A percentile compares a stretch with the other conserved stretches of the same genome.
Conservation (phyloP, 2,329 filamentous ascomycete genomes). For the Paracorniculantispora psalliotae region DNA sequence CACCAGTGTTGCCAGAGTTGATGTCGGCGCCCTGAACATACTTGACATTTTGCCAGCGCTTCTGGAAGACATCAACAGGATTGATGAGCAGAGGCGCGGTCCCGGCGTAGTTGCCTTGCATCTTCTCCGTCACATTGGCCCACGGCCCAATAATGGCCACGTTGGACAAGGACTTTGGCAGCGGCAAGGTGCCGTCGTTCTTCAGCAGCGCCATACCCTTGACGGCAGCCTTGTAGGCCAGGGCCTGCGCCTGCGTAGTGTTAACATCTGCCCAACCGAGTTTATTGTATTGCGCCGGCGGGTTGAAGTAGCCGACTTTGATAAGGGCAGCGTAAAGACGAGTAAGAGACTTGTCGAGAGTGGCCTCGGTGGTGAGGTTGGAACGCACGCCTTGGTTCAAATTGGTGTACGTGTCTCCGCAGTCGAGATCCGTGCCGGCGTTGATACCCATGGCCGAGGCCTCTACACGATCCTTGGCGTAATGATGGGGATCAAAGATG, state of each 20-base stretch:
- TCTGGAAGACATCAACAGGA: slow-evolving; percentile 12
- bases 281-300: slow-evolving; percentile 42
- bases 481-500: slow-evolving; percentile 43
- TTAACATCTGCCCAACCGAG: slow-evolving; percentile 53
- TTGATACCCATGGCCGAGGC: slow-evolving; percentile 30
- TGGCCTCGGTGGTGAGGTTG: slow-evolving; percentile 32
- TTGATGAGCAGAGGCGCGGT: slow-evolving; percentile 20
- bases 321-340: slow-evolving; percentile 52
- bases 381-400: slow-evolving; percentile 32
- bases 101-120: slow-evolving; percentile 22
- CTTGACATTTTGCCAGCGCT: slow-evolving; percentile 20
- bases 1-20: slow-evolving; percentile 24
- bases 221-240: slow-evolving; percentile 51
- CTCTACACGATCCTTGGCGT: slow-evolving; percentile 29
- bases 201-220: slow-evolving; percentile 47
- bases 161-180: slow-evolving; percentile 27
- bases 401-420: slow-evolving; percentile 21
- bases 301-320: slow-evolving; percentile 54
- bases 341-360: slow-evolving; percentile 39
- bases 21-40: slow-evolving; percentile 34
- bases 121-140: slow-evolving; percentile 31
- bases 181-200: slow-evolving; percentile 46
- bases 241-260: slow-evolving; percentile 45
- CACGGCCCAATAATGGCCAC: slow-evolving; percentile 32
- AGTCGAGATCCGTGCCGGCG: slow-evolving; percentile 27